phyloP scores from a whole-genome alignment of 2,329 filamentous ascomycete genomes.

The Mollisia scopiformis region DNA sequence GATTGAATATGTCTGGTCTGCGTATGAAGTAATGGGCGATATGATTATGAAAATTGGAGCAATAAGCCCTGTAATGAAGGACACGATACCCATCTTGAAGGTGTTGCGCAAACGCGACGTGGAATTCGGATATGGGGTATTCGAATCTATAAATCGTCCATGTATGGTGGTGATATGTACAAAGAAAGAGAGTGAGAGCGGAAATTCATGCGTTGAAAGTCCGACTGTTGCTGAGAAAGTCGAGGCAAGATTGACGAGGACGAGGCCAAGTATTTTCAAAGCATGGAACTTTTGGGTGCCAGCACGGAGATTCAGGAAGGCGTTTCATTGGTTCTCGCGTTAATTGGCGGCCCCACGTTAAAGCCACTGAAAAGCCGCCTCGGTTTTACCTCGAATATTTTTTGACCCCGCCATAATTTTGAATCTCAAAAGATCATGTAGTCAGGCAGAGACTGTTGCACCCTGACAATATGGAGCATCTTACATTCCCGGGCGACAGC shows the following conservation, averaged over 20 bases:
- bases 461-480: slow-evolving; percentile 29
- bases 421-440: background rate
- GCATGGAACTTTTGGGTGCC: background rate
- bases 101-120: background rate
- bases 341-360: background rate
- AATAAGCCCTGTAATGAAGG: slow-evolving; percentile 53
- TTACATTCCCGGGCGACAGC: slow-evolving; percentile 31
- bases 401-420: background rate
- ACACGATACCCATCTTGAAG: slow-evolving; percentile 31
- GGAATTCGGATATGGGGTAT: background rate
- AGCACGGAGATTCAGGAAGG: background rate
- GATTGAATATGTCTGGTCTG: slow-evolving; percentile 68
- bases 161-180: slow-evolving; percentile 15
- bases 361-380: background rate
- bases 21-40: slow-evolving; percentile 67
- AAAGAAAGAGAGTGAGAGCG: background rate
- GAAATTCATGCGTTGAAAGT: slow-evolving; percentile 1
- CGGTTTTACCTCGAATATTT: background rate
- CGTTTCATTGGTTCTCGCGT: background rate
- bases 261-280: background rate
- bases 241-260: background rate
- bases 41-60: slow-evolving; percentile 66
- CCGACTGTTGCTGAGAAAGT: background rate
- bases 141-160: slow-evolving; percentile 3
- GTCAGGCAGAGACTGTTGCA: background rate